phyloP scores from a whole-genome alignment of 192 early-diverging fungal species.

The Geranomyces michiganensis region DNA sequence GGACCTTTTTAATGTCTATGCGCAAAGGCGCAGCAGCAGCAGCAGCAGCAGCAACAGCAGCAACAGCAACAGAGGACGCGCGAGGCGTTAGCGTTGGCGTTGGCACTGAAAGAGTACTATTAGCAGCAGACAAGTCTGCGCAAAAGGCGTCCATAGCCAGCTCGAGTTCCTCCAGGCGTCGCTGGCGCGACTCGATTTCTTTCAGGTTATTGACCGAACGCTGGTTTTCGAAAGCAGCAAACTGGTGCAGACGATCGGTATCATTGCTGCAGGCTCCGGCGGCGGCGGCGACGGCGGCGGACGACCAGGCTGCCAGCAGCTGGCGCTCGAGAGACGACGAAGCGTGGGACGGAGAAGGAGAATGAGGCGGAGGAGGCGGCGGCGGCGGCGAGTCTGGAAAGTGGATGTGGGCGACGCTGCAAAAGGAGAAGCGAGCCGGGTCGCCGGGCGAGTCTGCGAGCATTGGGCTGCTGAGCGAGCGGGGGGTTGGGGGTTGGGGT shows the following conservation, averaged over 20 bases:
- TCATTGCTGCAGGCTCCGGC: no score
- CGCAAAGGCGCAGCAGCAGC: no score
- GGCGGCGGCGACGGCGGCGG: no score
- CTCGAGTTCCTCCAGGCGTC: constrained; percentile 4
- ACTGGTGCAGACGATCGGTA: not conserved
- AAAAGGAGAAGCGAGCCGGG: constrained; percentile 7
- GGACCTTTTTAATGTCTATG: no score
- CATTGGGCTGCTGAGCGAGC: not conserved
- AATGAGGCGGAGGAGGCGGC: not conserved
- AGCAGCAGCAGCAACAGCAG: no score
- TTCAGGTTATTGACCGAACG: not conserved
- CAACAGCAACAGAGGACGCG: no score
- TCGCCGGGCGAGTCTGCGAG: constrained; percentile 6
- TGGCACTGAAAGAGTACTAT: not conserved
- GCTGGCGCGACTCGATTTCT: not conserved
- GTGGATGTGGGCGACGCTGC: not conserved
- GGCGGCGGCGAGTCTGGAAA: not conserved
- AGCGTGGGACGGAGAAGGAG: no score
- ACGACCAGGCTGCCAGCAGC: not conserved
- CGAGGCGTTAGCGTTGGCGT: no score
- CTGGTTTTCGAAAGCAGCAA: not conserved
- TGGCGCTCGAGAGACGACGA: no score
- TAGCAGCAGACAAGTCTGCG: not conserved
- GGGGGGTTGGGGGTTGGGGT: no score
- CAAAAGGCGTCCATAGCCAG: not conserved